Conservation (phyloP, 2,329 filamentous ascomycete genomes). For the Fusarium sp. region DNA sequence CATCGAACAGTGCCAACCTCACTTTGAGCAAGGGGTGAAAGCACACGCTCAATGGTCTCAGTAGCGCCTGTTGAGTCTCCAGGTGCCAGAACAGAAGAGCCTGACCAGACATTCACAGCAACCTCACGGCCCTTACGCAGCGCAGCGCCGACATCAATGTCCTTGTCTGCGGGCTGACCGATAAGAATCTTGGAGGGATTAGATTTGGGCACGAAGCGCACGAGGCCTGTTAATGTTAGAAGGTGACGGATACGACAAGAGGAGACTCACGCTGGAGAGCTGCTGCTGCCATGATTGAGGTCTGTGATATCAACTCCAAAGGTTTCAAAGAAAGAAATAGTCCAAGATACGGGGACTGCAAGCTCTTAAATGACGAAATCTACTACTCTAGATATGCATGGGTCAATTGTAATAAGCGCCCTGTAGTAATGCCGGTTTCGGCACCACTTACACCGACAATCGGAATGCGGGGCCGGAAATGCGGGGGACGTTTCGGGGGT, state of each 20-base stretch:
- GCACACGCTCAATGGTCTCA: constrained; percentile 59
- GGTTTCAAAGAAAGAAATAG: neutral
- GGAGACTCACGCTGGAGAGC: constrained; percentile 36
- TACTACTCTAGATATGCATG: neutral
- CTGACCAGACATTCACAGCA: constrained; percentile 67
- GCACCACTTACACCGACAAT: constrained; percentile 21
- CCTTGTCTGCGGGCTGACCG: constrained; percentile 65
- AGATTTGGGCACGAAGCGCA: constrained; percentile 68
- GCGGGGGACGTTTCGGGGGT: constrained; percentile 7
- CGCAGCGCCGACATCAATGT: constrained; percentile 68
- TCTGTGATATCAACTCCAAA: neutral
- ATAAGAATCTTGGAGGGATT: constrained; percentile 63
- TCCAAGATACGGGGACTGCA: neutral
- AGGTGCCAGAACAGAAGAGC: constrained; percentile 66
- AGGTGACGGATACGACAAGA: neutral
- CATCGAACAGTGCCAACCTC: constrained; percentile 68
- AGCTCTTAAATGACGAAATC: constrained; percentile 24
- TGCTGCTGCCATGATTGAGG: constrained; percentile 34
- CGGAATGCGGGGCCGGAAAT: constrained; percentile 25
- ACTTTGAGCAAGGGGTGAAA: constrained; percentile 56
- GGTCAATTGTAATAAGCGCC: constrained; percentile 10
- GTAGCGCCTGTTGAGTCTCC: constrained; percentile 62
- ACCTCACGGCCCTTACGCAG: constrained; percentile 68
- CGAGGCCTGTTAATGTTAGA: constrained; percentile 59
- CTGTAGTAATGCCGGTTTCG: constrained; percentile 25